Evolutionary conservation across 176 grass and related monocot species (phyloP).

Genomic region (Carex kokanica): DNA sequence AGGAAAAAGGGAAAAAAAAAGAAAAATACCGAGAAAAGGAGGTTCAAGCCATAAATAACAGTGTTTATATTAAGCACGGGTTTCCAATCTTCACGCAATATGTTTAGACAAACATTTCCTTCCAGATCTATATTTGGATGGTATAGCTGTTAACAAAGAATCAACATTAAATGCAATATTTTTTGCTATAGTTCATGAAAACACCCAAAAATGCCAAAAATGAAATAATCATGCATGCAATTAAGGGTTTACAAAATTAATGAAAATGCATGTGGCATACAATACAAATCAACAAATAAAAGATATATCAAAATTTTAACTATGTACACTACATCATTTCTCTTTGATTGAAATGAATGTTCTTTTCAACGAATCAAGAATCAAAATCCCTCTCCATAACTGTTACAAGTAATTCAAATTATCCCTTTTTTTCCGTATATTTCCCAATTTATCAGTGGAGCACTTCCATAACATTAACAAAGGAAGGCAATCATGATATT

Average conservation of each 20-base stretch:
- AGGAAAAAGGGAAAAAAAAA: not conserved
- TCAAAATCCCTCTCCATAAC: not conserved
- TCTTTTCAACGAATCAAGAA: not conserved
- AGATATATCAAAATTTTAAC: not conserved
- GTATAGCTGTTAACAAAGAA: slow-evolving; percentile 44
- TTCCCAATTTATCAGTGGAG: not conserved
- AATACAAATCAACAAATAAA: not conserved
- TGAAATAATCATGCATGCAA: not conserved
- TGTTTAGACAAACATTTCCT: slow-evolving; percentile 74
- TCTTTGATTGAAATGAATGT: not conserved
- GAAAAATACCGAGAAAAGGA: slow-evolving; percentile 55
- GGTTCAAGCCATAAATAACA: slow-evolving; percentile 63
- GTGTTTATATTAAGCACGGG: slow-evolving; percentile 73
- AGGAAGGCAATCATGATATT: not conserved
- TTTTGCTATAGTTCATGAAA: not conserved
- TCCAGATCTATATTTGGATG: slow-evolving; percentile 84
- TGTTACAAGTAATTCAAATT: not conserved
- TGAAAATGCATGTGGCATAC: not conserved
- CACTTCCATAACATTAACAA: not conserved
- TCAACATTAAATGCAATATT: slow-evolving; percentile 14
- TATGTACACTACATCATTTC: not conserved
- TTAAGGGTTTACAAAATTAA: not conserved
- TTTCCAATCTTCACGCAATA: slow-evolving; percentile 76
- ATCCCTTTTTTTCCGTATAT: not conserved
- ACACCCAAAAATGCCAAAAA: not conserved